Evolutionary conservation across 2,329 filamentous ascomycete species (phyloP), one percentile per base, ranked within the genome.

Genomic region (Didymella glomerata): DNA sequence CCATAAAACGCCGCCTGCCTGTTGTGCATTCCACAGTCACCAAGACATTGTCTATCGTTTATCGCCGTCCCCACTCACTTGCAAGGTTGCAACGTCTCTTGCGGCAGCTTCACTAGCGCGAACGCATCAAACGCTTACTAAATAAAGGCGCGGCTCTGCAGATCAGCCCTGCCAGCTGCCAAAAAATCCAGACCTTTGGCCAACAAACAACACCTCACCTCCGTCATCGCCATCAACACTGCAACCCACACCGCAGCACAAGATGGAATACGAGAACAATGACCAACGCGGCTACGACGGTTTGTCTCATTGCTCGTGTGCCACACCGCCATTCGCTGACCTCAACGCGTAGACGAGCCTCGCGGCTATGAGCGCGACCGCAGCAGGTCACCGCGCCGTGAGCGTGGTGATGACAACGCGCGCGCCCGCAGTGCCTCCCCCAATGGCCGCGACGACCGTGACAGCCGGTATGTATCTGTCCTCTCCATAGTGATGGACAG

Each of bases 271-370:
- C 81, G 87, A 89, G 74, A 84, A 84, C 70, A 84, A 84, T 70
- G 86, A 89, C 65, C 84, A 84, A 76, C 85, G 85, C 79, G 82
- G 82, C 71, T 90, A 88, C 77, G 87, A 89, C 64, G 87, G 88
- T 90, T 83, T 72, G 81, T 78, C 48, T 64, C 49, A 47, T 36
- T 54, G 52, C 48, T 34, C 36, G 50, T 56, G 60, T 60, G 27
- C 41, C 56, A 49, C 54, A 40, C 32, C 45, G 38, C 41, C 41
- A 51, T 50, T 54, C 61, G 64, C 70, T 71, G 57, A 71, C 64
- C 50, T 13, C 49, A 57, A 71, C 65, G 59, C 66, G 65, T 68
- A 78, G 76, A 88, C 70, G 87, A 89, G 71, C 81, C 83, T 75
- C 85, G 86, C 72, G 78, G 78, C 69, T 88, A 88, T 76, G 83